These are phyloP conservation scores for Ophidiomyces ophidiicola DNA, from an alignment of 2,329 filamentous ascomycete species.

Conservation along the genomic window DNA sequence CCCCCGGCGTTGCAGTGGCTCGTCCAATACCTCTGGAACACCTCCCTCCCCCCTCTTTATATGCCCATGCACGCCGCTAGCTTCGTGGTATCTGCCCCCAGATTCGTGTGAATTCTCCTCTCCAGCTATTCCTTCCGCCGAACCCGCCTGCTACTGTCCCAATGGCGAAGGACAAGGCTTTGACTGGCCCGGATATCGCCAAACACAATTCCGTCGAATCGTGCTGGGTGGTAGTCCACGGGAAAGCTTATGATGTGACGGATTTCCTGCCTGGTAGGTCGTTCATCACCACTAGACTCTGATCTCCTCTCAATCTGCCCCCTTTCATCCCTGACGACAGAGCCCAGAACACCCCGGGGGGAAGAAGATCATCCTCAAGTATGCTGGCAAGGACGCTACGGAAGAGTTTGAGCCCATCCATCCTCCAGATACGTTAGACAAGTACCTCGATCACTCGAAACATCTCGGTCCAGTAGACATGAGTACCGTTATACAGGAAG, in stretches of 20 bases:
- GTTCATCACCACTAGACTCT: not conserved
- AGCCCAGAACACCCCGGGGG: conserved; percentile 69
- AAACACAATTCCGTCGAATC: conserved; percentile 71
- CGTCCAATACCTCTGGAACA: too few relatives aligned
- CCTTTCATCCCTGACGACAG: conserved; percentile 1
- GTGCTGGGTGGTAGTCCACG: conserved; percentile 86
- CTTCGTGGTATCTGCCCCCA: too few relatives aligned
- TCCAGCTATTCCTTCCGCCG: not conserved
- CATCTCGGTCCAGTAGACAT: conserved; percentile 86
- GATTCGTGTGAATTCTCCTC: too few relatives aligned
- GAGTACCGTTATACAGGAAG: conserved; percentile 57
- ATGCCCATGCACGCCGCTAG: too few relatives aligned
- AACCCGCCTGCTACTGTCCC: not conserved
- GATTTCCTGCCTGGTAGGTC: conserved; percentile 65
- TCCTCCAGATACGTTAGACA: conserved; percentile 72
- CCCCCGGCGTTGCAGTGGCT: too few relatives aligned
- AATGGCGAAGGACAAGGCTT: conserved; percentile 17
- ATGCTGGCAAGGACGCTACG: conserved; percentile 88
- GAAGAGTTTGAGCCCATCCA: conserved; percentile 84
- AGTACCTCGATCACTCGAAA: conserved; percentile 72
- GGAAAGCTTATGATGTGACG: conserved; percentile 80
- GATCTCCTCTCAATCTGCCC: not conserved
- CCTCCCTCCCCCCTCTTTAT: too few relatives aligned
- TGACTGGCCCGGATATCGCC: conserved; percentile 48
- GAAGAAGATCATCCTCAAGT: conserved; percentile 88